These are phyloP conservation scores for Apiospora sp. DNA, from an alignment of 2,329 filamentous ascomycete genomes.

Conservation along the genomic window DNA sequence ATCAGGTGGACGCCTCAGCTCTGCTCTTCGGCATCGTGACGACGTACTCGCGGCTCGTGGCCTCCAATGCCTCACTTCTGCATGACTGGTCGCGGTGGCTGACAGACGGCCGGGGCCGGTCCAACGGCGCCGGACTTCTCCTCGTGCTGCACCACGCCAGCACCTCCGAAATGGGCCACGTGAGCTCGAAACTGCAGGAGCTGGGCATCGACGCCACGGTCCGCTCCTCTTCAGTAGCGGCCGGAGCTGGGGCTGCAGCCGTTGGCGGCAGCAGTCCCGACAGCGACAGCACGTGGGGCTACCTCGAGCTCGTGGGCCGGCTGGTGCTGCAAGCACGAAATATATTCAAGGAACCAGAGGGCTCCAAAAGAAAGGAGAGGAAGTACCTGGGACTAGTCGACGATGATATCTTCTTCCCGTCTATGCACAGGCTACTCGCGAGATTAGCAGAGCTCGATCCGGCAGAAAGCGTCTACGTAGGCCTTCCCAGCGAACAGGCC, in stretches of 20 bases:
- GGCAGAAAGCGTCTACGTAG: conserved; percentile 48
- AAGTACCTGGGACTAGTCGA: conserved; percentile 54
- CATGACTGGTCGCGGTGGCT: conserved; percentile 56
- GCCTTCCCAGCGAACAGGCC: conserved; percentile 51
- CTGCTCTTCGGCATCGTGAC: conserved; percentile 54
- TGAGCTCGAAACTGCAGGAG: conserved; percentile 42
- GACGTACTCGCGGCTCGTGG: conserved; percentile 49
- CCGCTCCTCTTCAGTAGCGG: conserved; percentile 35
- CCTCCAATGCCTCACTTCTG: conserved; percentile 49
- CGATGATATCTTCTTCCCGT: conserved; percentile 56
- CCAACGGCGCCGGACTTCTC: conserved; percentile 53
- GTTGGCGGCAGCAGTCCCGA: background rate
- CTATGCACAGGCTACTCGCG: conserved; percentile 47
- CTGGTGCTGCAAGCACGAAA: conserved; percentile 44
- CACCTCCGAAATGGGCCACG: conserved; percentile 41
- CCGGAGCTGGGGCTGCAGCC: conserved; percentile 30
- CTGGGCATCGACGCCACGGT: conserved; percentile 51
- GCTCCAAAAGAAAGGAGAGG: conserved; percentile 41
- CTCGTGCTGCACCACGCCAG: conserved; percentile 51
- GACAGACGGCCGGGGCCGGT: conserved; percentile 48
- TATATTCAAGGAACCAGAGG: conserved; percentile 43
- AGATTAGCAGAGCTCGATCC: conserved; percentile 47
- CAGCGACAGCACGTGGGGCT: conserved; percentile 45
- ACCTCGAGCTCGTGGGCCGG: conserved; percentile 48
- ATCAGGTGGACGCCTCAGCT: conserved; percentile 48